These are phyloP conservation scores for Salinomyces thailandicus DNA, from an alignment of 2,329 filamentous ascomycete species.

Conservation along the genomic window DNA sequence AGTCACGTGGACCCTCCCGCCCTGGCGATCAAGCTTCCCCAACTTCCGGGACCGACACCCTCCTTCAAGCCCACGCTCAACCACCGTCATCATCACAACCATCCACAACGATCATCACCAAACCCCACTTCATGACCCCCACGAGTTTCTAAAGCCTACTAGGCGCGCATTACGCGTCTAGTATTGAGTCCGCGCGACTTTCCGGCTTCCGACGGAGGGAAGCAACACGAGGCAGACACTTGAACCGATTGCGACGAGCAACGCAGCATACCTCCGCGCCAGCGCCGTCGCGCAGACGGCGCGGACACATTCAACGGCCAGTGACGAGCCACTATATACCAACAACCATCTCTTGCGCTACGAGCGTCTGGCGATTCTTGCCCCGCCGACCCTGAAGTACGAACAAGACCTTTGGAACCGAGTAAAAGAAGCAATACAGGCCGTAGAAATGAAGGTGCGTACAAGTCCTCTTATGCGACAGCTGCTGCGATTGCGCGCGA, in stretches of 20 bases:
- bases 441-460: conserved; percentile 22
- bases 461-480: not conserved
- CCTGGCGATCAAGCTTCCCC: too few species aligned
- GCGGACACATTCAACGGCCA: not conserved
- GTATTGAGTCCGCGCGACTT: conserved; percentile 17
- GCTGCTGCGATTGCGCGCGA: conserved; percentile 5
- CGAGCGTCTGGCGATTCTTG: too few species aligned
- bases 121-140: conserved; percentile 5
- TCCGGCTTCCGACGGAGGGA: conserved; percentile 27
- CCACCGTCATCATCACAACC: not conserved
- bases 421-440: conserved; percentile 1
- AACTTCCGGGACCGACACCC: too few species aligned
- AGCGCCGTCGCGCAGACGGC: not conserved
- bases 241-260: not conserved
- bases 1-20: too few species aligned
- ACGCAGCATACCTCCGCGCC: not conserved
- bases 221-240: conserved; percentile 16
- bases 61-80: too few species aligned
- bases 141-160: conserved; percentile 18
- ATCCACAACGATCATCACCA: not conserved
- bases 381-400: not conserved
- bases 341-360: not conserved
- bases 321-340: not conserved
- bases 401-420: not conserved
- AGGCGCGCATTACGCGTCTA: conserved; percentile 24